These are phyloP conservation scores for Paecilomyces sp. DNA, from an alignment of 2,329 filamentous ascomycete species.

Conservation along the genomic window DNA sequence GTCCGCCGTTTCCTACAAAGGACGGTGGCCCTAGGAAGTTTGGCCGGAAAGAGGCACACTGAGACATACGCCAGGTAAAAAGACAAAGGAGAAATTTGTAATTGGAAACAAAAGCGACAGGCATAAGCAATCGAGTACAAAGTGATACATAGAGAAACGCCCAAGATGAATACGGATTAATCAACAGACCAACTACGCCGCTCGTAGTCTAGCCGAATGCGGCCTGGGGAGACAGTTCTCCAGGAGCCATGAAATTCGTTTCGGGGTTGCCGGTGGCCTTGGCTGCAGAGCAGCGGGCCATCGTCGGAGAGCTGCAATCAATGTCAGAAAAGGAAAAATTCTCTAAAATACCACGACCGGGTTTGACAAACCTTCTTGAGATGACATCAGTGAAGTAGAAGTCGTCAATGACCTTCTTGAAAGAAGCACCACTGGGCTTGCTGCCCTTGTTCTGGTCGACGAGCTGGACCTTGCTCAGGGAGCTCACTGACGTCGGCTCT, in stretches of 20 bases:
- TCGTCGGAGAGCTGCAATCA: conserved; percentile 73
- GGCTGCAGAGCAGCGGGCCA: conserved; percentile 92
- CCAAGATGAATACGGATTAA: conserved; percentile 2
- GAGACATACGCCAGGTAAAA: conserved; percentile 11
- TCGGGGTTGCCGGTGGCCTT: conserved; percentile 75
- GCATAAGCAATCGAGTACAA: background rate
- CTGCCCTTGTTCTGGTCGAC: conserved; percentile 93
- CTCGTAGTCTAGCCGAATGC: conserved; percentile 25
- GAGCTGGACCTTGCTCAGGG: conserved; percentile 86
- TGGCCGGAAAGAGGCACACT: conserved; percentile 14
- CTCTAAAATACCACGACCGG: background rate
- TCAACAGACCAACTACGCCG: background rate
- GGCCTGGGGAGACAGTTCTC: conserved; percentile 41
- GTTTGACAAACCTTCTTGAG: conserved; percentile 70
- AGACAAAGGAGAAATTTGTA: conserved; percentile 8
- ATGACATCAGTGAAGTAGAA: conserved; percentile 99
- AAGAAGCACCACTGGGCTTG: conserved; percentile 61
- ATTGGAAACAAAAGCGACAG: conserved; percentile 3
- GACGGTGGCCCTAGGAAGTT: conserved; percentile 13
- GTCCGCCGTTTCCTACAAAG: conserved; percentile 18
- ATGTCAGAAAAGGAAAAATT: conserved; percentile 6
- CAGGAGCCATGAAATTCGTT: conserved; percentile 72
- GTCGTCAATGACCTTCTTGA: conserved; percentile 85
- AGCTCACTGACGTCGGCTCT: conserved; percentile 66
- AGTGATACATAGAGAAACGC: conserved; percentile 14